Percentiles rank a stretch among this genome's conserved stretches.
Evolutionary conservation across 1,284 basidiomycete genomes (phyloP).

Genomic region (Mycosarcoma maydis): DNA sequence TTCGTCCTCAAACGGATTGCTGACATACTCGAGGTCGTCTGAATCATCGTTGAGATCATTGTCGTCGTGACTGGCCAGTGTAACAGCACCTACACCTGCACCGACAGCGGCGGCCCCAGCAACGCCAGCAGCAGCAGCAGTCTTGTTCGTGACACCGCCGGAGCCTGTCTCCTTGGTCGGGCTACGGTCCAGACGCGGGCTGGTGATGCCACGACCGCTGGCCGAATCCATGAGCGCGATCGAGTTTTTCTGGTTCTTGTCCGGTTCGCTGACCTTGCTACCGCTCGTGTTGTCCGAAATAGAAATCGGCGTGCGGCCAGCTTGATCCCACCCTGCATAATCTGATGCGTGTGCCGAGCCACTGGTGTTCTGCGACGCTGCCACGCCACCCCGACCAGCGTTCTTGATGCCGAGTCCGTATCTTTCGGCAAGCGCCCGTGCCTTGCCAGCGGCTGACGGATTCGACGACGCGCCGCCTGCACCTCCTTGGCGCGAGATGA

Average conservation of each 20-base stretch:
- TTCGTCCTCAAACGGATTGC: slow-evolving; percentile 61
- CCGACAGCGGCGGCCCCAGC: slow-evolving; percentile 4
- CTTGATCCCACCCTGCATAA: slow-evolving; percentile 48
- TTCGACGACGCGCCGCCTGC: background rate
- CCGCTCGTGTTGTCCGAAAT: slow-evolving; percentile 41
- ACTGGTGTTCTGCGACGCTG: background rate
- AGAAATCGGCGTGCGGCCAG: slow-evolving; percentile 42
- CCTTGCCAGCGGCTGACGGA: slow-evolving; percentile 13
- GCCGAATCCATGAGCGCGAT: slow-evolving; percentile 46
- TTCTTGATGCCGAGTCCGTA: slow-evolving; percentile 41
- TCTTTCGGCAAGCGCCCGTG: slow-evolving; percentile 27
- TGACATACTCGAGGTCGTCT: slow-evolving; percentile 58
- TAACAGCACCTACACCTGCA: slow-evolving; percentile 3
- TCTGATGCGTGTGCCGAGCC: slow-evolving; percentile 11
- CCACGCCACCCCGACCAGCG: slow-evolving; percentile 10
- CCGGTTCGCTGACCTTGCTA: background rate
- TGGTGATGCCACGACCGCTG: slow-evolving; percentile 38
- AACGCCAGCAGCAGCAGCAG: slow-evolving; percentile 7
- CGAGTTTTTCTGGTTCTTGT: slow-evolving; percentile 18
- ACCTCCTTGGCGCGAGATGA: slow-evolving; percentile 38
- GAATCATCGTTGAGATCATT: slow-evolving; percentile 40
- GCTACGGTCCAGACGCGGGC: slow-evolving; percentile 16
- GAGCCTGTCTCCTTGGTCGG: slow-evolving; percentile 14
- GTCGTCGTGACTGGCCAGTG: slow-evolving; percentile 11
- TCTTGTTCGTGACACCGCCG: background rate